Conservation (phyloP, 495 filamentous ascomycete species). For the Neurospora sp. region DNA sequence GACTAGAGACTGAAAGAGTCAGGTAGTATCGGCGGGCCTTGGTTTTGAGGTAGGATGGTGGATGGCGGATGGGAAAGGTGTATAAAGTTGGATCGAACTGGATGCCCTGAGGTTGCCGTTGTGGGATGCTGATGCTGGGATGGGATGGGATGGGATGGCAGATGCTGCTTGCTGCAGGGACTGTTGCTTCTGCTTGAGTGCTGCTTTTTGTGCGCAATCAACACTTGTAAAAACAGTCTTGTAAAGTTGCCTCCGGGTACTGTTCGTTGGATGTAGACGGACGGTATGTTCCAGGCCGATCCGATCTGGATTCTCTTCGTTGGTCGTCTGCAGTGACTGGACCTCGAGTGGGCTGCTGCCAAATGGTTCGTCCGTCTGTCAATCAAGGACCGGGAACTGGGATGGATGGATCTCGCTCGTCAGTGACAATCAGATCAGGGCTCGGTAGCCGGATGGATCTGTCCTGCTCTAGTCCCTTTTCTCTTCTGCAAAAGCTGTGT, state of each 20-base stretch:
- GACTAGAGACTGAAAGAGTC: neutral
- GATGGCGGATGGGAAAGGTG: neutral
- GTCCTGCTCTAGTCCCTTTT: neutral
- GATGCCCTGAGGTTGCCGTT: neutral
- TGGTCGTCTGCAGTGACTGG: neutral
- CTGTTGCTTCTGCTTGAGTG: neutral
- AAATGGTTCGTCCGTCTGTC: neutral
- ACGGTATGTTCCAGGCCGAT: neutral
- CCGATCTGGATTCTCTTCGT: neutral
- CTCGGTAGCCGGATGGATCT: neutral
- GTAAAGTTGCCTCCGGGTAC: neutral
- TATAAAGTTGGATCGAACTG: neutral
- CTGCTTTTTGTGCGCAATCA: neutral
- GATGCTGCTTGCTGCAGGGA: neutral
- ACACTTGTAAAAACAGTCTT: neutral
- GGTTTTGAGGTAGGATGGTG: neutral
- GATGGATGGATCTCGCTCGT: neutral
- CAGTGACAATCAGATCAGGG: neutral
- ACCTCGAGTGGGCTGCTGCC: neutral
- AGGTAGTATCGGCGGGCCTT: neutral
- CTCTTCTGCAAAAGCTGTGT: neutral
- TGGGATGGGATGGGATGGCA: constrained; percentile 1
- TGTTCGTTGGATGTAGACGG: neutral
- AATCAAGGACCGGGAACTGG: neutral
- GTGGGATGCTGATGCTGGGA: neutral